Conservation (phyloP, 2,329 filamentous ascomycete species). For the Cercospora citrullina region DNA sequence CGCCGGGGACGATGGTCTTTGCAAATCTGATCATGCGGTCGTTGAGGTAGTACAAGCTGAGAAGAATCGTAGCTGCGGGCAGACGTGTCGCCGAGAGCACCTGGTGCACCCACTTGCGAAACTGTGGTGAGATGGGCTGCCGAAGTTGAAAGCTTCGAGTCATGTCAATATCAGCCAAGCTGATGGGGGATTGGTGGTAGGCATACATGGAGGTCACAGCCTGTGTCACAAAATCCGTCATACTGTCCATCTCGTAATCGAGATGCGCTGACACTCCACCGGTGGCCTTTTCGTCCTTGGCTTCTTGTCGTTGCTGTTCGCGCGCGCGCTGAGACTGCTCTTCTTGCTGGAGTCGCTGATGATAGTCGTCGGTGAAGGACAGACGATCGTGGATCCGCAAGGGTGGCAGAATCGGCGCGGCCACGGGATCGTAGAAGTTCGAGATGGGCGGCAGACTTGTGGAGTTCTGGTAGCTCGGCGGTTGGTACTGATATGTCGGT, state of each 20-base stretch:
- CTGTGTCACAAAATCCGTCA: slow-evolving; percentile 92
- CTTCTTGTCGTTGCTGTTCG: slow-evolving; percentile 42
- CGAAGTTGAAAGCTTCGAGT: slow-evolving; percentile 63
- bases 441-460: slow-evolving; percentile 39
- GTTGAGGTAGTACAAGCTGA: slow-evolving; percentile 86
- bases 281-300: slow-evolving; percentile 65
- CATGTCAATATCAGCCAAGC: slow-evolving; percentile 63
- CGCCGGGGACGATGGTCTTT: slow-evolving; percentile 43
- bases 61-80: slow-evolving; percentile 84
- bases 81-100: slow-evolving; percentile 87
- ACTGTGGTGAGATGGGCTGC: slow-evolving; percentile 66
- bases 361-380: slow-evolving; percentile 42
- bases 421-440: slow-evolving; percentile 48
- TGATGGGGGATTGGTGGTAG: slow-evolving; percentile 56
- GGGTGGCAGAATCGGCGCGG: slow-evolving; percentile 50
- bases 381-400: slow-evolving; percentile 46
- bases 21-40: slow-evolving; percentile 62
- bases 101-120: slow-evolving; percentile 88
- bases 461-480: slow-evolving; percentile 32
- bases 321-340: slow-evolving; percentile 38
- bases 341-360: slow-evolving; percentile 42
- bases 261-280: slow-evolving; percentile 91
- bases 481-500: slow-evolving; percentile 36
- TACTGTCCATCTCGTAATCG: slow-evolving; percentile 94
- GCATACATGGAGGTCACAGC: slow-evolving; percentile 76